Evolutionary conservation across 106 monocot species (phyloP).

Genomic region (Dendrobium officinale): DNA sequence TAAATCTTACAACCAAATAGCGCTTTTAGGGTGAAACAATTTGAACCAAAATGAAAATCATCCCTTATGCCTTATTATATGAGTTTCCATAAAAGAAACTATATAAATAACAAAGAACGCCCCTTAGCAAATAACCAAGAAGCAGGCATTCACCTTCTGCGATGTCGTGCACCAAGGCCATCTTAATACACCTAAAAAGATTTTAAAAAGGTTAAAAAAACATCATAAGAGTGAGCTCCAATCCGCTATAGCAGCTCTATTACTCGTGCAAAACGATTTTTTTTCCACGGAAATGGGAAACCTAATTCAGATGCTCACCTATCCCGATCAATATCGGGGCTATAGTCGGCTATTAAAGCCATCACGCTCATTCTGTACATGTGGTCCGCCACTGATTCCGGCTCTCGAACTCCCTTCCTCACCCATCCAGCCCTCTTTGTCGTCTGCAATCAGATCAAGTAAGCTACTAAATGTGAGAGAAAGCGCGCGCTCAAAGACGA

Average conservation of each 20-base stretch:
- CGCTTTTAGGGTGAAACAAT: too few species aligned
- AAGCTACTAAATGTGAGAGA: not conserved
- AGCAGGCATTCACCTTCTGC: constrained; percentile 55
- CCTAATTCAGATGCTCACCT: constrained; percentile 30
- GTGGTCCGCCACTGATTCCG: constrained; percentile 97
- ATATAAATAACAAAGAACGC: not conserved
- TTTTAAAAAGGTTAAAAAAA: not conserved
- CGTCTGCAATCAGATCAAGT: constrained; percentile 30
- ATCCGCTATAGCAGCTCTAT: not conserved
- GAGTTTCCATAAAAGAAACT: too few species aligned
- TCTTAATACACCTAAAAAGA: constrained; percentile 63
- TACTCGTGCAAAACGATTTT: not conserved
- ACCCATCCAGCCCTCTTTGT: constrained; percentile 96
- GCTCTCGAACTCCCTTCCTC: constrained; percentile 52
- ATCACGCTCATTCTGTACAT: constrained; percentile 98
- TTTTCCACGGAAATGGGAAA: not conserved
- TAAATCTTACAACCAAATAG: too few species aligned
- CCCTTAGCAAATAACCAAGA: not conserved
- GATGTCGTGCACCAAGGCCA: constrained; percentile 89
- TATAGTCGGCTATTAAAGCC: constrained; percentile 59
- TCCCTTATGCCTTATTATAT: too few species aligned
- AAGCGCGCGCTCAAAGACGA: not conserved
- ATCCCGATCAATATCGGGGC: constrained; percentile 69
- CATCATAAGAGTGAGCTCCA: not conserved
- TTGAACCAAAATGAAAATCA: too few species aligned